A percentile compares a stretch with the other conserved stretches of the same genome.
These are phyloP conservation scores for Aspergillus olivimuriae DNA, from an alignment of 495 filamentous ascomycete species.

Conservation along the genomic window DNA sequence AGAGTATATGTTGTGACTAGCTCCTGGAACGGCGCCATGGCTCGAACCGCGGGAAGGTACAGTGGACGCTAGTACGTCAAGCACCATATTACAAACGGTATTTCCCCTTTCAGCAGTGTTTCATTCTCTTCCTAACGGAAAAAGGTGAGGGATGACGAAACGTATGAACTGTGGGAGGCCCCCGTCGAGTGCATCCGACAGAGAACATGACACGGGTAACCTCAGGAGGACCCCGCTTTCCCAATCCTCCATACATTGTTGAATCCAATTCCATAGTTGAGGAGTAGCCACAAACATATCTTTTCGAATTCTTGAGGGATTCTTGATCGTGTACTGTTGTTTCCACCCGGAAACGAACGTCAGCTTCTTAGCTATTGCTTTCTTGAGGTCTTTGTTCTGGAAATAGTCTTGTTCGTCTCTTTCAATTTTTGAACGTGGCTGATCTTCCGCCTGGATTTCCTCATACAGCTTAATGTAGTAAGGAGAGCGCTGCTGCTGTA, in stretches of 20 bases:
- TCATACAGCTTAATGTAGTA: conserved; percentile 14
- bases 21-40: too few relatives aligned
- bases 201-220: too few relatives aligned
- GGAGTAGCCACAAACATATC: conserved; percentile 20
- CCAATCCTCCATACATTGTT: conserved; percentile 13
- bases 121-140: too few relatives aligned
- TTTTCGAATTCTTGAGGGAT: conserved; percentile 13
- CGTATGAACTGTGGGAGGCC: too few relatives aligned
- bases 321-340: conserved; percentile 10
- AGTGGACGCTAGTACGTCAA: too few relatives aligned
- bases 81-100: too few relatives aligned
- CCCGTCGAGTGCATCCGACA: too few relatives aligned
- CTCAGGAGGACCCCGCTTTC: too few relatives aligned
- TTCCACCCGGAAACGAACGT: conserved; percentile 22
- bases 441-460: conserved; percentile 14
- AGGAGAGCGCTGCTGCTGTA: conserved; percentile 10
- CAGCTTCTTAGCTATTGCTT: conserved; percentile 21
- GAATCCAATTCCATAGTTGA: conserved; percentile 18
- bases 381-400: conserved; percentile 11
- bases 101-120: too few relatives aligned
- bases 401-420: conserved; percentile 20
- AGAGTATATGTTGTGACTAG: too few relatives aligned
- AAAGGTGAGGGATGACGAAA: too few relatives aligned
- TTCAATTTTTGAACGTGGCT: conserved; percentile 11
- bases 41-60: too few relatives aligned